Conservation (phyloP, 208 protist species). For the Ichthyophonus hoferi region DNA sequence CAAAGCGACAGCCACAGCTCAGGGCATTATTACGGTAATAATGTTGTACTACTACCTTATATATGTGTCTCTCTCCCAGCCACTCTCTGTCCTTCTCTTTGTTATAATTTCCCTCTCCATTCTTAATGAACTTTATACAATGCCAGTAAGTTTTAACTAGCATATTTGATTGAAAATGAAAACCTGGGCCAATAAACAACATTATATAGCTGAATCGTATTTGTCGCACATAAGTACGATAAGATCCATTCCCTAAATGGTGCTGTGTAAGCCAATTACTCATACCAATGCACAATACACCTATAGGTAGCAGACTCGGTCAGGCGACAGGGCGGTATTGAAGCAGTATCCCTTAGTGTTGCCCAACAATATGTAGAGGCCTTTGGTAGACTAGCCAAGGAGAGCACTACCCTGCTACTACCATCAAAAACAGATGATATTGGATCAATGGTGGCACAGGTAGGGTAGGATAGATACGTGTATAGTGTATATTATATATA, state of each 20-base stretch:
- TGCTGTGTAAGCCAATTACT: no score
- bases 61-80: background rate
- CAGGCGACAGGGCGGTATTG: background rate
- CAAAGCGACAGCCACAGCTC: slow-evolving; percentile 41
- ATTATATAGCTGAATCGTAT: no score
- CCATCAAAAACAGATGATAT: slow-evolving; percentile 79
- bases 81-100: background rate
- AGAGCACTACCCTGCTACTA: slow-evolving; percentile 85
- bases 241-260: no score
- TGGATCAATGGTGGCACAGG: slow-evolving; percentile 79
- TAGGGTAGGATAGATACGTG: background rate
- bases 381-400: slow-evolving; percentile 53
- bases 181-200: no score
- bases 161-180: no score
- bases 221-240: no score
- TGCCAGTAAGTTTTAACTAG: no score
- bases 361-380: slow-evolving; percentile 54
- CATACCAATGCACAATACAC: no score
- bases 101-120: background rate
- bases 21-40: background rate
- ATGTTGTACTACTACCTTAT: no score
- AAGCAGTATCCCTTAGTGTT: slow-evolving; percentile 45
- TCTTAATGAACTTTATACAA: background rate
- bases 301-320: slow-evolving; percentile 14
- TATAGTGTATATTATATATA: no score